Evolutionary conservation across 768 basidiomycete genomes (phyloP).

Genomic region (Gelatoporia subvermispora): DNA sequence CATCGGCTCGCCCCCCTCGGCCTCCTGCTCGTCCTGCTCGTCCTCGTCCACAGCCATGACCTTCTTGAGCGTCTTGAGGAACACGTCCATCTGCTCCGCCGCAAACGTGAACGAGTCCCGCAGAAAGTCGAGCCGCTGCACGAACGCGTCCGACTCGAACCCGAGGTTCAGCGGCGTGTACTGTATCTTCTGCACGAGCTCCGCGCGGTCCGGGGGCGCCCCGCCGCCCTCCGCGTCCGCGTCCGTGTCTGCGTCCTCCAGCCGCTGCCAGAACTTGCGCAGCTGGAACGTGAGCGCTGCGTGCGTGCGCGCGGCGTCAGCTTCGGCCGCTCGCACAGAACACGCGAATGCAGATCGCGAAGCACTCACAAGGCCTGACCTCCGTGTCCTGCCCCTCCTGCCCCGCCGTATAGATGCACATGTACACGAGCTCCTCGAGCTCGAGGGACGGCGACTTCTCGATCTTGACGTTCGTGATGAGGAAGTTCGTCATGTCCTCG

Average conservation of each 20-base stretch:
- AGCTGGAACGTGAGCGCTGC: conserved; percentile 55
- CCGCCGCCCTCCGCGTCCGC: too few relatives aligned
- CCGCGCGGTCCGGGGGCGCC: conserved; percentile 21
- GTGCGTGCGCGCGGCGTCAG: background rate
- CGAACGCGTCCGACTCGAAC: conserved; percentile 51
- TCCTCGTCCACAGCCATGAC: conserved; percentile 37
- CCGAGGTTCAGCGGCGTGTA: conserved; percentile 65
- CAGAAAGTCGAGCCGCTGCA: conserved; percentile 59
- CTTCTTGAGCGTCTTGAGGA: conserved; percentile 58
- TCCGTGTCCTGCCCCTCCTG: background rate
- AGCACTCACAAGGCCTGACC: conserved; percentile 5
- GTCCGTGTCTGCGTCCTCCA: background rate
- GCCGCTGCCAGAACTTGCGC: conserved; percentile 6
- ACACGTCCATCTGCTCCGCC: conserved; percentile 59
- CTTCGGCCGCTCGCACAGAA: background rate
- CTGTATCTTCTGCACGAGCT: conserved; percentile 45
- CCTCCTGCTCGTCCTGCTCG: conserved; percentile 25
- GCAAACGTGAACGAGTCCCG: conserved; percentile 63
- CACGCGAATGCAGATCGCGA: background rate
- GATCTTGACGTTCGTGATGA: conserved; percentile 60
- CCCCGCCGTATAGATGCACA: conserved; percentile 58
- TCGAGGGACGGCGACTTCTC: conserved; percentile 36
- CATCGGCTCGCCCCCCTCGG: conserved; percentile 22
- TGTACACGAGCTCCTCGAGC: conserved; percentile 56
- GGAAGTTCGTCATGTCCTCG: conserved; percentile 80